Percentiles rank a stretch among this genome's conserved stretches.
Evolutionary conservation across 768 basidiomycete genomes (phyloP).

Genomic region (Phanerochaete sordida): DNA sequence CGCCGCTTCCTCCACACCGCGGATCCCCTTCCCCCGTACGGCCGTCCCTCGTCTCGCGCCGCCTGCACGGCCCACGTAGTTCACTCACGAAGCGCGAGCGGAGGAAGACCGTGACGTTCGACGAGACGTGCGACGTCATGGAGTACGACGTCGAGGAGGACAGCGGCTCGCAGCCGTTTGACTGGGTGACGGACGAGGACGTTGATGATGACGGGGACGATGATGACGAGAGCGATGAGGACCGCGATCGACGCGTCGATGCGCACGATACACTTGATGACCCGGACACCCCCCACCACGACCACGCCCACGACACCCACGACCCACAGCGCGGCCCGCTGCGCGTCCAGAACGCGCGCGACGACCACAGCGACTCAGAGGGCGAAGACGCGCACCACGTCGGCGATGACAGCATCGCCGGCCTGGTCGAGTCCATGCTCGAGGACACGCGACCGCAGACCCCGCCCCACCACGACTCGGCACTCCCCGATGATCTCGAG

Average conservation of each 20-base stretch:
- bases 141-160: constrained; percentile 71
- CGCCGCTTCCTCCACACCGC: constrained; percentile 20
- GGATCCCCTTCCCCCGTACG: constrained; percentile 26
- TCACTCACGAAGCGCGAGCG: constrained; percentile 65
- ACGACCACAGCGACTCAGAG: constrained; percentile 27
- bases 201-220: constrained; percentile 14
- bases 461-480: constrained; percentile 24
- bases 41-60: constrained; percentile 22
- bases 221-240: constrained; percentile 11
- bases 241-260: constrained; percentile 17
- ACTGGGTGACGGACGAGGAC: constrained; percentile 34
- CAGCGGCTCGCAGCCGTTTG: constrained; percentile 36
- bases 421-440: constrained; percentile 71
- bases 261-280: constrained; percentile 15
- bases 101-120: constrained; percentile 77
- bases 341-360: constrained; percentile 27
- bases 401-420: constrained; percentile 59
- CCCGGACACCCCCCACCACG: constrained; percentile 1
- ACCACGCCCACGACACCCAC: background rate
- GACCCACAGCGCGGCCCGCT: background rate
- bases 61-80: constrained; percentile 57
- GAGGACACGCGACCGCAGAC: constrained; percentile 46
- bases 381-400: constrained; percentile 28
- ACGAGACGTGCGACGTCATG: constrained; percentile 76
- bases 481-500: constrained; percentile 53